Conservation (phyloP, 805 yeast species). For the Metschnikowia hibisci region DNA sequence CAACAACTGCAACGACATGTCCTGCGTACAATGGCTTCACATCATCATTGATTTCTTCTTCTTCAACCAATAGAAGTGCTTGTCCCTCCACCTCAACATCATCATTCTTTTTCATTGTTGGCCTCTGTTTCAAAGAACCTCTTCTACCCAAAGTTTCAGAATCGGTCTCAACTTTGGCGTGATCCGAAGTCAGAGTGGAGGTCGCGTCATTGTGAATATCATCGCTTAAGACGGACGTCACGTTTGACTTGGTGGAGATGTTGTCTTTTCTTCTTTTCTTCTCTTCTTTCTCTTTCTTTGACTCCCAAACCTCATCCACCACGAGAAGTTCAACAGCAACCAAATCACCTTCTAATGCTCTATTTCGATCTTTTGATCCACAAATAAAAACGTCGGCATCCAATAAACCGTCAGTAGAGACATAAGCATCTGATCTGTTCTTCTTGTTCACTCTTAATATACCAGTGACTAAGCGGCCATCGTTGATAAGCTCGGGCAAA, state of each 20-base stretch:
- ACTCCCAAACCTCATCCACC: slow-evolving; percentile 97
- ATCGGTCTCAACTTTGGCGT: slow-evolving; percentile 32
- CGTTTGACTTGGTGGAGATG: slow-evolving; percentile 33
- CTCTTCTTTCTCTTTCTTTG: slow-evolving; percentile 94
- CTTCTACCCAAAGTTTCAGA: slow-evolving; percentile 52
- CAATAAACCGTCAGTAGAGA: slow-evolving; percentile 90
- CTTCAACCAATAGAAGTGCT: slow-evolving; percentile 84
- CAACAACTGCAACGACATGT: slow-evolving; percentile 96
- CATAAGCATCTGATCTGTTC: slow-evolving; percentile 96
- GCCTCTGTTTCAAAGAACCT: slow-evolving; percentile 91
- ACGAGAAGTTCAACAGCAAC: slow-evolving; percentile 93
- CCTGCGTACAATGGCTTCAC: slow-evolving; percentile 95
- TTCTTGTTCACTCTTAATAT: slow-evolving; percentile 90
- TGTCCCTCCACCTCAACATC: slow-evolving; percentile 99
- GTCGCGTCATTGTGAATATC: slow-evolving; percentile 82
- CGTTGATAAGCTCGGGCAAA: slow-evolving; percentile 81
- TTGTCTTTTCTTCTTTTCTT: slow-evolving; percentile 85
- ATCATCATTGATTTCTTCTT: slow-evolving; percentile 91
- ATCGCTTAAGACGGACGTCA: slow-evolving; percentile 46
- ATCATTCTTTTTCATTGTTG: slow-evolving; percentile 95
- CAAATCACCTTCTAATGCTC: slow-evolving; percentile 94
- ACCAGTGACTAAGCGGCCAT: slow-evolving; percentile 91
- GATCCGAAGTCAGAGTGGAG: slow-evolving; percentile 42
- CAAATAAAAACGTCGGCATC: slow-evolving; percentile 97
- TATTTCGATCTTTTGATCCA: slow-evolving; percentile 96